Conservation (phyloP, 2,329 filamentous ascomycete genomes). For the Claviceps lovelessii region DNA sequence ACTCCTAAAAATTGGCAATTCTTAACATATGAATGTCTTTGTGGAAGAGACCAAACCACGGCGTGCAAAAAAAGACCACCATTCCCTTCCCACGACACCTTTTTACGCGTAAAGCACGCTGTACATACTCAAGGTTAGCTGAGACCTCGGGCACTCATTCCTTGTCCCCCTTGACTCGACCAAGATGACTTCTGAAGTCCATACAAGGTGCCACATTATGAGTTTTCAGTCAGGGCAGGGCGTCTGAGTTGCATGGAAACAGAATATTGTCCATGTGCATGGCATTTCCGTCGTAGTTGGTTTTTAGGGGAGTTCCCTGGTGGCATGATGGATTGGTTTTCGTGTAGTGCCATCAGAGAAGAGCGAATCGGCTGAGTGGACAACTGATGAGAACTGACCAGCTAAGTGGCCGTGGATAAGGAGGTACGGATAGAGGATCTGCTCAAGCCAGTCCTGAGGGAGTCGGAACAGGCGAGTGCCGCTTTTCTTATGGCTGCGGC, state of each 20-base stretch:
- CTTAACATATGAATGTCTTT: conserved; percentile 3
- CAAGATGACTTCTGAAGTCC: too few species aligned
- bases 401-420: neutral
- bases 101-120: neutral
- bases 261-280: neutral
- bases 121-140: neutral
- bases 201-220: neutral
- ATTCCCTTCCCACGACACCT: neutral
- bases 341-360: neutral
- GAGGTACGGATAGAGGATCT: neutral
- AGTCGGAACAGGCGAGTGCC: too few species aligned
- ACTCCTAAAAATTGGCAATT: neutral
- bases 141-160: too few species aligned
- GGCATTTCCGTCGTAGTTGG: neutral
- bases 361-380: neutral
- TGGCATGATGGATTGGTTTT: neutral
- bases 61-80: neutral
- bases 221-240: neutral
- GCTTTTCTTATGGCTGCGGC: neutral
- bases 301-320: neutral
- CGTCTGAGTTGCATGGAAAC: neutral
- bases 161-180: too few species aligned
- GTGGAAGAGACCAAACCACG: conserved; percentile 16
- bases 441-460: neutral
- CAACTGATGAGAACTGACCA: neutral